A percentile compares a stretch with the other conserved stretches of the same genome.
phyloP scores from a whole-genome alignment of 1,284 basidiomycete species.

The Ustilago trichophora region DNA sequence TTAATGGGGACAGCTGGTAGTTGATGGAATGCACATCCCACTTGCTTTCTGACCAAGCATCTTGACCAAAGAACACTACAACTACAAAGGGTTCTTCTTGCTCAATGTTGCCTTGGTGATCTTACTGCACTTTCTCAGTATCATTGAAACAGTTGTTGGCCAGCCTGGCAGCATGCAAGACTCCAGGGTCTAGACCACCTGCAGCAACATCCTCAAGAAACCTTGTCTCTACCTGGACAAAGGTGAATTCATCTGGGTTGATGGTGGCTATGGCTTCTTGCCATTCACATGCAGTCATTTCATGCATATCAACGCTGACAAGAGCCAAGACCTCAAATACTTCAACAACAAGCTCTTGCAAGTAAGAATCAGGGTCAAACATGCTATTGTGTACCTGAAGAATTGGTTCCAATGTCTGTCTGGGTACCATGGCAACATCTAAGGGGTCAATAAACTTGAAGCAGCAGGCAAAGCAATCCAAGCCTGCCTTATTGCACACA shows the following conservation, averaged over 20 bases:
- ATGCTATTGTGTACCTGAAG: no score
- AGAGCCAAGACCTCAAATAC: no score
- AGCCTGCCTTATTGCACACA: background rate
- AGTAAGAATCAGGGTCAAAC: no score
- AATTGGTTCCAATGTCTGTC: no score
- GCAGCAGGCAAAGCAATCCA: no score
- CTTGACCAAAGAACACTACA: background rate
- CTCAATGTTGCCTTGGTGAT: background rate
- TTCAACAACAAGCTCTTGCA: no score
- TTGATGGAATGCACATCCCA: no score
- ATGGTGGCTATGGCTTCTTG: background rate
- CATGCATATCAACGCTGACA: no score
- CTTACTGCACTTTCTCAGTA: background rate
- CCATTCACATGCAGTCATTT: background rate
- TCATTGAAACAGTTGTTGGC: background rate
- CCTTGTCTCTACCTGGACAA: no score
- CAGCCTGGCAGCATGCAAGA: background rate
- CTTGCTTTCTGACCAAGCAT: no score
- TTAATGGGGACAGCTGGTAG: background rate
- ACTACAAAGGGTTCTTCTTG: background rate
- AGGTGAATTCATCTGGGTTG: background rate
- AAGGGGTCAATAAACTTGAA: no score
- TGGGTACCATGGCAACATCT: no score
- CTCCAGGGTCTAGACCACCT: background rate
- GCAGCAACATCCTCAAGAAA: background rate